A percentile compares a stretch with the other conserved stretches of the same genome.
Evolutionary conservation across 2,329 filamentous ascomycete species (phyloP).

Genomic region (Gnomoniopsis smithogilvyi): DNA sequence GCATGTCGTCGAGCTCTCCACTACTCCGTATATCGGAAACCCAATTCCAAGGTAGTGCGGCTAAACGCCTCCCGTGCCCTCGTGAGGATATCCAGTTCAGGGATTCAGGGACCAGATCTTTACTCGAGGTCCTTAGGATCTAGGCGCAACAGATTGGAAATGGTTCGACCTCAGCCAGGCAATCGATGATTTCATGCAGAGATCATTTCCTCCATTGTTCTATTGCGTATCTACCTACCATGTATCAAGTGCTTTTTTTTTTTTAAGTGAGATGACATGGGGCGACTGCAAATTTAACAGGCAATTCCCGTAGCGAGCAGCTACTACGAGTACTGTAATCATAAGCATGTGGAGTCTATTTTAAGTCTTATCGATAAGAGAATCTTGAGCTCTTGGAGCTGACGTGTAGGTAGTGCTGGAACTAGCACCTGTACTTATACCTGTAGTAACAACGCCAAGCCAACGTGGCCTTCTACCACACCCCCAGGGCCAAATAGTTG

Average conservation of each 20-base stretch:
- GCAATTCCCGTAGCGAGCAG: too few species aligned
- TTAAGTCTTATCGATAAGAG: neutral
- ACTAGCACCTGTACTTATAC: neutral
- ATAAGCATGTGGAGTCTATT: neutral
- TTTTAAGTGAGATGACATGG: too few species aligned
- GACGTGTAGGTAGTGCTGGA: neutral
- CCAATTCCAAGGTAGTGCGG: neutral
- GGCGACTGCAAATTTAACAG: too few species aligned
- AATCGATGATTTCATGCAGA: too few species aligned
- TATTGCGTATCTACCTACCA: too few species aligned
- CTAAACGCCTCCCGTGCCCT: neutral
- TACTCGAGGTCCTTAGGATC: too few species aligned
- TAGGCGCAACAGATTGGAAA: neutral
- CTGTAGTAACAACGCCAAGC: neutral
- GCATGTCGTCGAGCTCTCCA: neutral
- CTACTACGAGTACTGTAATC: too few species aligned
- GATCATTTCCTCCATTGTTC: too few species aligned
- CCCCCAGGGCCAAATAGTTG: neutral
- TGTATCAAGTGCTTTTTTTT: too few species aligned
- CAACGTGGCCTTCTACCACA: slow-evolving; percentile 2
- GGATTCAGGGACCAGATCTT: neutral
- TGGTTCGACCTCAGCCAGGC: too few species aligned
- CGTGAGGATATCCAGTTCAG: neutral
- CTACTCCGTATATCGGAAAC: slow-evolving; percentile 8
- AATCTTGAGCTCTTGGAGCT: neutral